These are phyloP conservation scores for Mucuna pruriens DNA, from an alignment of 306 rosid genomes.

Conservation along the genomic window DNA sequence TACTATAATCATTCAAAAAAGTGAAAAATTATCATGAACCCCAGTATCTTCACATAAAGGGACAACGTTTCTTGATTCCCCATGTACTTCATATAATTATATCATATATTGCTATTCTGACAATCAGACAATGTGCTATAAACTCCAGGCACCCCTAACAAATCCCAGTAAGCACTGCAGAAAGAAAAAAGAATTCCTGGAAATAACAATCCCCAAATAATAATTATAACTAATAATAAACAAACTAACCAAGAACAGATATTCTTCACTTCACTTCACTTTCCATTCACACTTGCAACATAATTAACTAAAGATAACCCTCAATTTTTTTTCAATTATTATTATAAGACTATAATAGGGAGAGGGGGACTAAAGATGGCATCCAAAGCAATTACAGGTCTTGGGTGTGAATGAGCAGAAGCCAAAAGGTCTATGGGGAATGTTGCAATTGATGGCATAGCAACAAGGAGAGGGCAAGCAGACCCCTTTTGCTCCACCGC, in stretches of 20 bases:
- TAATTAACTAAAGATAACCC: constrained; percentile 48
- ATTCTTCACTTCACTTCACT: constrained; percentile 65
- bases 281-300: constrained; percentile 70
- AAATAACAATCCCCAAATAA: constrained; percentile 39
- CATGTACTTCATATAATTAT: constrained; percentile 37
- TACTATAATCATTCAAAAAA: constrained; percentile 57
- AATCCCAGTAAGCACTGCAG: constrained; percentile 49
- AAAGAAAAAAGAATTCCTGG: constrained; percentile 12
- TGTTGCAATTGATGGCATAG: constrained; percentile 99
- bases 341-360: constrained; percentile 36
- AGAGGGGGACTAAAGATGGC: constrained; percentile 68
- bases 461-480: constrained; percentile 99
- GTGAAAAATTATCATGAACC: constrained; percentile 57
- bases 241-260: constrained; percentile 66
- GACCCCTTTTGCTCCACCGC: constrained; percentile 91
- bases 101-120: constrained; percentile 53
- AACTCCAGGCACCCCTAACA: constrained; percentile 52
- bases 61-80: constrained; percentile 55
- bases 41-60: constrained; percentile 56
- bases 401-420: constrained; percentile 97
- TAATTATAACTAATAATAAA: constrained; percentile 50
- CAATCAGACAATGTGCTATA: constrained; percentile 53
- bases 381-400: constrained; percentile 99
- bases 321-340: constrained; percentile 44
- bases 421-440: constrained; percentile 96